phyloP scores from a whole-genome alignment of 2,329 filamentous ascomycete genomes.

The Cryoendolithus antarcticus region DNA sequence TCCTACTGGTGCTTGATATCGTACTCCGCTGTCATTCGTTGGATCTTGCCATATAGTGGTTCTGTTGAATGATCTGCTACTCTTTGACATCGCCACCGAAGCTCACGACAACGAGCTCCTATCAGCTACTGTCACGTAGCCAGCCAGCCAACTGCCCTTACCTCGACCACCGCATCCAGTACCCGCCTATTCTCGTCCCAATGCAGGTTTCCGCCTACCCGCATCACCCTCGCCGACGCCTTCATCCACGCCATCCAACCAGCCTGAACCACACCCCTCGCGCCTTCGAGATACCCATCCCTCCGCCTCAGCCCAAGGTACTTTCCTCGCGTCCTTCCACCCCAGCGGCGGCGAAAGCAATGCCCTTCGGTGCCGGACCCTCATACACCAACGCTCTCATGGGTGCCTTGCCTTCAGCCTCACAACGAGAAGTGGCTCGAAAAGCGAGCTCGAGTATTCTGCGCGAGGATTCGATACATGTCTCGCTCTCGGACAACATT shows the following conservation, averaged over 20 bases:
- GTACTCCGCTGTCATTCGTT: too few species aligned
- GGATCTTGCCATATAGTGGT: too few species aligned
- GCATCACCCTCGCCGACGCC: constrained; percentile 14
- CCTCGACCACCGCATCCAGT: not conserved
- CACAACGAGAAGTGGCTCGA: constrained; percentile 11
- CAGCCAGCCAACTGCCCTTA: not conserved
- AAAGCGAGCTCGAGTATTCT: constrained; percentile 16
- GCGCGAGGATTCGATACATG: constrained; percentile 17
- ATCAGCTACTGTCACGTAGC: constrained; percentile 1
- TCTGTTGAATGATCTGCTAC: too few species aligned
- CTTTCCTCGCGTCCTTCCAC: too few species aligned
- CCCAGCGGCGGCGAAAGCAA: too few species aligned
- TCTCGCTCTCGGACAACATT: constrained; percentile 9
- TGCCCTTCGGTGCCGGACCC: constrained; percentile 7
- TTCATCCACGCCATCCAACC: constrained; percentile 16
- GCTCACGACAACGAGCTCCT: too few species aligned
- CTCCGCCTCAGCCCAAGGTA: constrained; percentile 14
- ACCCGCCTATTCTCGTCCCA: constrained; percentile 13
- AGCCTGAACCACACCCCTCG: constrained; percentile 26
- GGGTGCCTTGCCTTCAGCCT: constrained; percentile 17
- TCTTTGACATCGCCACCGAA: too few species aligned
- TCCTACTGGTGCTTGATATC: too few species aligned
- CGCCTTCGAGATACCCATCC: constrained; percentile 16
- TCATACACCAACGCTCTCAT: constrained; percentile 15
- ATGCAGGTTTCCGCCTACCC: constrained; percentile 23